Base-by-base conservation (phyloP, 169 alveolate genomes). In the Condylostoma magnum region DNA sequence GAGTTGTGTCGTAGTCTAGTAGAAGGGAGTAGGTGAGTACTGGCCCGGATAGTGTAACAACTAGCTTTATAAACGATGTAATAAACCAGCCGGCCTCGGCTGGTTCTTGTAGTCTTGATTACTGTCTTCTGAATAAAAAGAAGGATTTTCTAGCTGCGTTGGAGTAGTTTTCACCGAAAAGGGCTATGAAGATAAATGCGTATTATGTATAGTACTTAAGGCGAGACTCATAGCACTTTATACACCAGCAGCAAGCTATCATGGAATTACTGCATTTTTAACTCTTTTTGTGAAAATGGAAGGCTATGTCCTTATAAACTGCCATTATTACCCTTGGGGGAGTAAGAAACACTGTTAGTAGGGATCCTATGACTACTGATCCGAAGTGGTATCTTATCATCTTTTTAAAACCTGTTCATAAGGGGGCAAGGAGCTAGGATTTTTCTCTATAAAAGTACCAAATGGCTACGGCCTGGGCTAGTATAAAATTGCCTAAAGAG, bases 361-460 rank as follows among this genome's bases (percentile, higher is more conserved):
- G 46, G 25, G 65, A 46, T 1, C 58, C 75, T 27, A 22, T 18
- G 1, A 47, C 75, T 15, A 47, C 18, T 25, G 65, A 46, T 2
- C 75, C 75, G 20, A 66, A 28, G 25, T 66, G 75, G 25, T 46
- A 66, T 15, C 75, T 41, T 1, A 47, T 8, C 20, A 47, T 27
- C 8, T 18, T 10, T 31, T 47, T 47, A 2, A 66, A 47, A 10
- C 75, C 63, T 47, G 28, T 41, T 38, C 58, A 25, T 4, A 66
- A 41, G 6, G 75, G 75, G 3, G 8, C 25, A 47, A 46, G 47
- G 20, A 47, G 30, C 18, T 25, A 20, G 2, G 44, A 25, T 4
- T 50, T 66, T 43, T 66, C 75, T 46, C 46, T 66, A n/a, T 37
- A 28, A 47, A 66, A 66, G 33, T 46, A 66, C 65, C 75, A 66